Base-by-base conservation (phyloP, 345 rosid species). In the Combretum micranthum region DNA sequence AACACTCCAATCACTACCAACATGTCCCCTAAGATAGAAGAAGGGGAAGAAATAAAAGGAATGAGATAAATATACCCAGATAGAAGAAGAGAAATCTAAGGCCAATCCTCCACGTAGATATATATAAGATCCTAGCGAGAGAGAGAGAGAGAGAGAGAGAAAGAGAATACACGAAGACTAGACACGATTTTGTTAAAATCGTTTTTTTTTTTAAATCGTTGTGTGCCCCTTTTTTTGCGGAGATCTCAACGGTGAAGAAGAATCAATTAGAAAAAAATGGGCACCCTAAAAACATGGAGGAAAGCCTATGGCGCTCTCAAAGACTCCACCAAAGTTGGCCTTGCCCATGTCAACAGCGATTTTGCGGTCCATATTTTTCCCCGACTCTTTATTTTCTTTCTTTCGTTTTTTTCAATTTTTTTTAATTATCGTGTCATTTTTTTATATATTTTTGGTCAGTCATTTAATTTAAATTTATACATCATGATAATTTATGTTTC, bases 271-370 rank as follows among this genome's bases (percentile, higher is more conserved):
- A n/a, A n/a, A 15, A n/a, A 20, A 2, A 90, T 94, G 99, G 97
- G 86, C 46, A 87, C 99, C 61, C 90, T 94, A 20, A 97, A 90
- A 78, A 79, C 95, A 19, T 94, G 96, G 96, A 80, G 97, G 53
- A 87, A 77, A 65, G 97, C 97, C 45, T 94, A 86, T 44, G 99
- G 97, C 47, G 99, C 97, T 53, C 72, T 94, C 75, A 94, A 94
- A 63, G 97, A 94, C 60, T 50, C 83, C 80, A 94, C 99, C 72
- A 94, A 94, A 90, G 97, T 94, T 81, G 99, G 99, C 43, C 89
- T 94, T 55, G 97, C 96, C 66, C 99, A 93, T 55, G 97, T 94
- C 75, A 94, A 94, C 77, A 87, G 96, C 76, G 97, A 90, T 66
- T 94, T 74, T 58, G 95, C 99, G 75, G 99, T 93, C 73, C 23